phyloP scores from a whole-genome alignment of 2,329 filamentous ascomycete species.

The Ascochyta lentis region DNA sequence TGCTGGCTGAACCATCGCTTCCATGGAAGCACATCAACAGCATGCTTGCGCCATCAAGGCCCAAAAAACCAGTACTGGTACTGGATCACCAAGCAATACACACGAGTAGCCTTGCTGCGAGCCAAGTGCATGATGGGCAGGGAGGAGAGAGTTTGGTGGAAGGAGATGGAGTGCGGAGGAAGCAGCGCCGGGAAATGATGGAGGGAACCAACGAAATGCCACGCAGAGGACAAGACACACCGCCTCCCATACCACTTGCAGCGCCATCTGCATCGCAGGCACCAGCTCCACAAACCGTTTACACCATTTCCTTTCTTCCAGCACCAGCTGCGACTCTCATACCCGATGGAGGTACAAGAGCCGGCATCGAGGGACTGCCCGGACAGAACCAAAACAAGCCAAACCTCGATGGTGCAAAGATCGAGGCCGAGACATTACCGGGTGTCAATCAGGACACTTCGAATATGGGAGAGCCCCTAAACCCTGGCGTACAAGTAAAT shows the following conservation, averaged over 20 bases:
- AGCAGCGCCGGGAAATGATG: background rate
- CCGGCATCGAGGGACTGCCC: background rate
- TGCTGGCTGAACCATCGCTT: slow-evolving; percentile 16
- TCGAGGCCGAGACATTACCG: background rate
- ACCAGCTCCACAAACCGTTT: background rate
- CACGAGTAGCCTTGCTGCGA: background rate
- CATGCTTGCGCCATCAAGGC: slow-evolving; percentile 5
- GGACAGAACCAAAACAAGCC: slow-evolving; percentile 2
- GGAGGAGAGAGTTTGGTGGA: slow-evolving; percentile 11
- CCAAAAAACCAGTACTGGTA: slow-evolving; percentile 4
- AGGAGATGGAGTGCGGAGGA: background rate
- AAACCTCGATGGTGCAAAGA: background rate
- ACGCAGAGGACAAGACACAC: background rate
- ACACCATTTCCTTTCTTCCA: background rate
- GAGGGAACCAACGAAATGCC: background rate
- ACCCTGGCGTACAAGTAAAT: background rate
- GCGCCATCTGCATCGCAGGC: background rate
- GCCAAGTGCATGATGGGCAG: background rate
- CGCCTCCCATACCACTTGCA: background rate
- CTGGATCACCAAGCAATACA: background rate
- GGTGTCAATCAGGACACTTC: slow-evolving; percentile 11
- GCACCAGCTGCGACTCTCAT: background rate
- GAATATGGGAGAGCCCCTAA: slow-evolving; percentile 1
- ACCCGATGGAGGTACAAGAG: background rate
- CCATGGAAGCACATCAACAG: background rate